Percentiles rank a stretch among this genome's conserved stretches.
phyloP scores from a whole-genome alignment of 495 filamentous ascomycete genomes.

The Talaromyces adpressus region DNA sequence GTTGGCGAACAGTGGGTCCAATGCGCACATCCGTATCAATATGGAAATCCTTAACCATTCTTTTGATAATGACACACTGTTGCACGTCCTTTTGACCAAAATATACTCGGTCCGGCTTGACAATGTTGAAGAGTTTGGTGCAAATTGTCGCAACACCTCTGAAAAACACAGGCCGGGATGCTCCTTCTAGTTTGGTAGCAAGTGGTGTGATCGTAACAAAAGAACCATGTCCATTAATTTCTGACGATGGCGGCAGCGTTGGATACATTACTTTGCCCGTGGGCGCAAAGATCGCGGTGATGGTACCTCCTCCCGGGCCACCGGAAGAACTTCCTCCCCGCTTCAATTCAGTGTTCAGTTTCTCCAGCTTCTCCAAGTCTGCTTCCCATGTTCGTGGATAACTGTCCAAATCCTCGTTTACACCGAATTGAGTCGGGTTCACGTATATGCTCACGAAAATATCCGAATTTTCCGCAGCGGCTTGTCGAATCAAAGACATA shows the following conservation, averaged over 20 bases:
- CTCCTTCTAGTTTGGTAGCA: constrained; percentile 71
- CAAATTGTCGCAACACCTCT: constrained; percentile 92
- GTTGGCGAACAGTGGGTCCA: constrained; percentile 66
- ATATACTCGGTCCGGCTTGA: constrained; percentile 80
- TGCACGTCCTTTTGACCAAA: constrained; percentile 99
- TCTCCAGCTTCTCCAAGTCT: constrained; percentile 59
- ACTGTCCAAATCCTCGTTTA: constrained; percentile 75
- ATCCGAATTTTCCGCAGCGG: constrained; percentile 74
- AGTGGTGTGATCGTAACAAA: constrained; percentile 93
- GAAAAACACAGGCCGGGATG: constrained; percentile 89
- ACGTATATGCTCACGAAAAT: constrained; percentile 89
- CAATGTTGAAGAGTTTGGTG: constrained; percentile 95
- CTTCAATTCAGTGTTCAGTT: constrained; percentile 63
- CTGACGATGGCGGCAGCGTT: constrained; percentile 70
- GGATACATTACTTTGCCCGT: constrained; percentile 84
- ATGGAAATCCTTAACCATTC: constrained; percentile 83
- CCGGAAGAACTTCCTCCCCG: constrained; percentile 14
- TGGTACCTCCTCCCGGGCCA: constrained; percentile 47
- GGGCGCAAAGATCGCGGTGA: constrained; percentile 81
- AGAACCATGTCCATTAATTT: constrained; percentile 66
- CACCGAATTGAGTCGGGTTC: constrained; percentile 94
- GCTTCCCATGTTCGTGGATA: constrained; percentile 89
- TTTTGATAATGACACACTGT: constrained; percentile 83
- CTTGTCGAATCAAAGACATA: constrained; percentile 76
- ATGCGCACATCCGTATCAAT: constrained; percentile 70